phyloP scores from a whole-genome alignment of 2,329 filamentous ascomycete genomes.

The Alternaria conjuncta region DNA sequence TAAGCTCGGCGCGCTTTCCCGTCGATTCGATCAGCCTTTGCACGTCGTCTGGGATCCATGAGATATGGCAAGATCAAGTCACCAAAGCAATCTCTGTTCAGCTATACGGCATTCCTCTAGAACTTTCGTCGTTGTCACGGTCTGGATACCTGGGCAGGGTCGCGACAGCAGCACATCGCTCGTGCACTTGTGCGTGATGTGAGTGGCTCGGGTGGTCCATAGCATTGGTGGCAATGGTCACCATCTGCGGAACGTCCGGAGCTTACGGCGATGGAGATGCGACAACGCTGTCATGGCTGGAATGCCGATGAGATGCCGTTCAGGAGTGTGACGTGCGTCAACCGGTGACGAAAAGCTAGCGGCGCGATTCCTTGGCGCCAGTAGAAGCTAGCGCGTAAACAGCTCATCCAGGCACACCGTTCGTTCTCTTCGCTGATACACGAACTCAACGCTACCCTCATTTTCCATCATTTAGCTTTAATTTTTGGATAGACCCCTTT shows the following conservation, averaged over 20 bases:
- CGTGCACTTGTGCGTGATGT: too few relatives aligned
- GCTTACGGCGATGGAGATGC: background rate
- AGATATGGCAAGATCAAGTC: background rate
- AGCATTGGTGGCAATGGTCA: background rate
- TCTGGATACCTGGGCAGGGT: background rate
- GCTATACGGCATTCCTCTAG: too few relatives aligned
- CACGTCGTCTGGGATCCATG: background rate
- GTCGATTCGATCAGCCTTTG: background rate
- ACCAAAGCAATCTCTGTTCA: background rate
- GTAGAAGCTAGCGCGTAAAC: conserved; percentile 9
- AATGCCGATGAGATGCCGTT: background rate
- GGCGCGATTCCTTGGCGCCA: background rate
- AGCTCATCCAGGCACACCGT: conserved; percentile 20
- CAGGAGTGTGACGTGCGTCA: background rate
- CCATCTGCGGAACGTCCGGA: background rate
- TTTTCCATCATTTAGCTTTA: conserved; percentile 6
- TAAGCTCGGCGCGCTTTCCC: background rate
- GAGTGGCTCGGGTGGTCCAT: background rate
- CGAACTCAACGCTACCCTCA: conserved; percentile 14
- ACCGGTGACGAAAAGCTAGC: conserved; percentile 1
- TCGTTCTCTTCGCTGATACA: conserved; percentile 15
- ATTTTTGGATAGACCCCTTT: conserved; percentile 19
- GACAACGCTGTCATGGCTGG: background rate
- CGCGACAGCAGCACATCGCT: background rate
- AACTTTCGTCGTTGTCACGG: background rate